Conservation (phyloP, 164 flowering plant species). For the Akebia trifoliata region DNA sequence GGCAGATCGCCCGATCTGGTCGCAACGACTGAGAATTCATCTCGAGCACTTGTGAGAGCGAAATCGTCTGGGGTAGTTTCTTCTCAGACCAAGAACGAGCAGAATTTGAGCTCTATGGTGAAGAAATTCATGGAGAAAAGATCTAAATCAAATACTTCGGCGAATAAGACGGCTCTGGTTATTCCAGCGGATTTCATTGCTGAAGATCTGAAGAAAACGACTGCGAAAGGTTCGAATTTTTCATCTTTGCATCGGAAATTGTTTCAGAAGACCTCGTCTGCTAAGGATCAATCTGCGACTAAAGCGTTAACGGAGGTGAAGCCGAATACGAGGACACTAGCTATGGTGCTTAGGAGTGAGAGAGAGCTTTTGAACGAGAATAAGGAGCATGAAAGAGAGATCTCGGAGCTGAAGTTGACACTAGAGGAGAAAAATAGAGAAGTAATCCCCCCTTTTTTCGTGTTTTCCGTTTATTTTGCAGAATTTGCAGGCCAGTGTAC, state of each 20-base stretch:
- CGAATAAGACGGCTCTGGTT: constrained; percentile 23
- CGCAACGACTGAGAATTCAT: constrained; percentile 15
- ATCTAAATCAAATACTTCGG: constrained; percentile 22
- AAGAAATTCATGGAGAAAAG: constrained; percentile 76
- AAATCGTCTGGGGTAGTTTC: constrained; percentile 27
- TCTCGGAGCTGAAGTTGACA: constrained; percentile 47
- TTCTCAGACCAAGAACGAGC: constrained; percentile 29
- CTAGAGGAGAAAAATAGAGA: constrained; percentile 60
- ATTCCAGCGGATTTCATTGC: constrained; percentile 60
- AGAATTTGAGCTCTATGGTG: constrained; percentile 48
- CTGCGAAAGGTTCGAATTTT: constrained; percentile 41
- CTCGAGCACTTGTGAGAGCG: constrained; percentile 35
- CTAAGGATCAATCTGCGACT: constrained; percentile 15
- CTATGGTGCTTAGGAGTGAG: constrained; percentile 92
- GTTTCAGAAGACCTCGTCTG: constrained; percentile 45
- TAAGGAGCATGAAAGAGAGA: constrained; percentile 63
- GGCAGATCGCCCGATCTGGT: constrained; percentile 7
- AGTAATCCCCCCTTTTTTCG: constrained; percentile 28
- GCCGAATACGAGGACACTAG: constrained; percentile 78
- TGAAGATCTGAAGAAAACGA: constrained; percentile 68
- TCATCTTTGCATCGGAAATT: constrained; percentile 54
- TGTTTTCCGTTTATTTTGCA: not conserved
- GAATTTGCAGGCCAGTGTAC: not conserved
- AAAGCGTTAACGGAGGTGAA: constrained; percentile 80
- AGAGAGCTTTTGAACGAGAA: constrained; percentile 76